Evolutionary conservation across 805 yeast species (phyloP), one percentile per base, ranked within the genome.

Genomic region (Jamesozyma lodderae): DNA sequence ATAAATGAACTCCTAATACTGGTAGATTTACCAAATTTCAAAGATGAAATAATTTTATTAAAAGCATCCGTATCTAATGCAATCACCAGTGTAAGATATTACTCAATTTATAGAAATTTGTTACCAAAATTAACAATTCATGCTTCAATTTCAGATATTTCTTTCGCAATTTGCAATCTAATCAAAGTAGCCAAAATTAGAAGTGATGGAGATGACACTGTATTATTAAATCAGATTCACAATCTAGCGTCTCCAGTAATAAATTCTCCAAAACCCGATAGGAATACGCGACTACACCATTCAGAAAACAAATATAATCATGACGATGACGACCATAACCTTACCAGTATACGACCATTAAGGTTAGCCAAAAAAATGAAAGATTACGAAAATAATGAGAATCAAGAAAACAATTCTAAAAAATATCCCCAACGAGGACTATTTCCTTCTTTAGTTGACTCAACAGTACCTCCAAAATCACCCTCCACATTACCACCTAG

Each of bases 71-170:
- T 82, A 18, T 75, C 87, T 14, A 86, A 81, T 59, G 73, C 79
- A 0, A 75, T 90, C 30, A 78, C 95, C 3, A 70, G 86, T 1
- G 73, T 88, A 1, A 70, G 95, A 51, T 84, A 85, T 53, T 81
- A 67, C 57, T 74, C 82, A 1, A 63, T 77, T 9, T 79, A 81
- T 48, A 65, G 72, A 4, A 27, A 37, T 17, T 52, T 83, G 2
- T 60, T 85, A 39, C 95, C 96, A 0, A 71, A 69, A 37, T 62
- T 81, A 16, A 71, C 86, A 2, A 70, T 87, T 15, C 81, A 85
- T 59, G 73, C 86, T 17, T 79, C 96, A 0, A 63, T 84, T 8
- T 72, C 82, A 31, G 95, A 87, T 51, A 63, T 87, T 25, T 69
- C 79, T 6, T 79, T 78, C 52, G 62, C 79, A 2, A 63, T 80